Percentiles rank a stretch among this genome's conserved stretches.
Evolutionary conservation across 2,329 filamentous ascomycete genomes (phyloP).

Genomic region (Didymella sp.): DNA sequence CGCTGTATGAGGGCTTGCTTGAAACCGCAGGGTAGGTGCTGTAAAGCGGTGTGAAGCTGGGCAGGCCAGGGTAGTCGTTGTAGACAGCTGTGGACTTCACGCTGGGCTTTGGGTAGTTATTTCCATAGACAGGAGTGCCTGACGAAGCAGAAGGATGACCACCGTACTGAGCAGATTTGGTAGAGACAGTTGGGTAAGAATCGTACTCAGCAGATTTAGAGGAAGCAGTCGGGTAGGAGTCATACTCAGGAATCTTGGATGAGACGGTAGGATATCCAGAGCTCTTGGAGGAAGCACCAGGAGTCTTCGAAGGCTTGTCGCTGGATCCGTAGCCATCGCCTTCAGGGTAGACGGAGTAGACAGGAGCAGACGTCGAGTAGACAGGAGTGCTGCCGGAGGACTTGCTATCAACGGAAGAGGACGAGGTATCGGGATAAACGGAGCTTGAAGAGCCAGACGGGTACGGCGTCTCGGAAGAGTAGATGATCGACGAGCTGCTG

Average conservation of each 20-base stretch:
- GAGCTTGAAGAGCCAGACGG: conserved; percentile 7
- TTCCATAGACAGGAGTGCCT: conserved; percentile 1
- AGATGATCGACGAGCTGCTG: conserved; percentile 3
- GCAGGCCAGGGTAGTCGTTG: conserved; percentile 21
- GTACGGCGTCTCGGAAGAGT: conserved; percentile 5
- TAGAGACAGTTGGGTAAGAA: background rate
- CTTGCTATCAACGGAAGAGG: background rate
- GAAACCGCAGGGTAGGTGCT: conserved; percentile 18
- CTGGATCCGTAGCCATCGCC: conserved; percentile 1
- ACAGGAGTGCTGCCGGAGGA: conserved; percentile 13
- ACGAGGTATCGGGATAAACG: conserved; percentile 6
- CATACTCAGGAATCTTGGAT: background rate
- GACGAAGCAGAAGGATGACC: background rate
- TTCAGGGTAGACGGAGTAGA: conserved; percentile 15
- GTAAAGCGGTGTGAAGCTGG: conserved; percentile 18
- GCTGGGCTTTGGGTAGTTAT: conserved; percentile 9
- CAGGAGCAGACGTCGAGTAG: conserved; percentile 15
- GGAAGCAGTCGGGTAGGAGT: background rate
- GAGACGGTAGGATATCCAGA: conserved; percentile 1
- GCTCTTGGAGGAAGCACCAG: background rate
- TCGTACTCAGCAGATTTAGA: conserved; percentile 3
- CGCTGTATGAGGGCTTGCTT: conserved; percentile 16
- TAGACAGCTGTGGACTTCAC: conserved; percentile 13
- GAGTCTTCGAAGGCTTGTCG: conserved; percentile 3
- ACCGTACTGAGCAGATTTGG: background rate